phyloP scores from a whole-genome alignment of 2,329 filamentous ascomycete genomes.

The Talaromyces sp. region DNA sequence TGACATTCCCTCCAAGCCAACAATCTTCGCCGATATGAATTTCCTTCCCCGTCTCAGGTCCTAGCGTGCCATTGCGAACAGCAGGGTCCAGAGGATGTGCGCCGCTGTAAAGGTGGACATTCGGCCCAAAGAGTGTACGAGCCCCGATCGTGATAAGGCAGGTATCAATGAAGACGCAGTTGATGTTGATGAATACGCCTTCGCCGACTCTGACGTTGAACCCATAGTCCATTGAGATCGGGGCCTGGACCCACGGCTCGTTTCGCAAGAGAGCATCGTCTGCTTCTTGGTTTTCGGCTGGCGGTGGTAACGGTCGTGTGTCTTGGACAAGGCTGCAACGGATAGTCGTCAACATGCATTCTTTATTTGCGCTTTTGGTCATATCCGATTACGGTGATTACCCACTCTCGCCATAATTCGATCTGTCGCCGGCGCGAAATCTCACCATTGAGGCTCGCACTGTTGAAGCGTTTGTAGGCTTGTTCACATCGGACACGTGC shows the following conservation, averaged over 20 bases:
- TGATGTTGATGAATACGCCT: constrained; percentile 73
- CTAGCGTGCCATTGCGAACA: constrained; percentile 69
- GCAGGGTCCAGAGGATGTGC: constrained; percentile 75
- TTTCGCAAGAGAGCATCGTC: constrained; percentile 65
- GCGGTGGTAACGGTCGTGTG: constrained; percentile 61
- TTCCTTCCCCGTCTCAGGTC: constrained; percentile 71
- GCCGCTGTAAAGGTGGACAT: constrained; percentile 72
- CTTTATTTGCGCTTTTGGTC: background rate
- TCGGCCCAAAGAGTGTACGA: constrained; percentile 75
- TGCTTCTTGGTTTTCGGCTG: constrained; percentile 56
- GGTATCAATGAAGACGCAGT: constrained; percentile 75
- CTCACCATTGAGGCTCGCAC: constrained; percentile 49
- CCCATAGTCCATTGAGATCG: constrained; percentile 74
- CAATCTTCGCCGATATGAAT: constrained; percentile 78
- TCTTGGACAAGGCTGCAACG: constrained; percentile 61
- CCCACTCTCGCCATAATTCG: constrained; percentile 71
- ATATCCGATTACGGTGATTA: constrained; percentile 22
- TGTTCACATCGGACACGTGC: constrained; percentile 62
- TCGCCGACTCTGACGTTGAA: constrained; percentile 69
- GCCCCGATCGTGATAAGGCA: constrained; percentile 71
- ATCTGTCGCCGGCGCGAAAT: constrained; percentile 61
- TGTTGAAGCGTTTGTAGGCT: constrained; percentile 65
- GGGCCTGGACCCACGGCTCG: constrained; percentile 68
- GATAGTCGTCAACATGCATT: background rate
- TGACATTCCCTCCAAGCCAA: constrained; percentile 72